A percentile compares a stretch with the other conserved stretches of the same genome.
These are phyloP conservation scores for Kalanchoe fedtschenkoi DNA, from an alignment of 164 flowering plant genomes.

Conservation along the genomic window DNA sequence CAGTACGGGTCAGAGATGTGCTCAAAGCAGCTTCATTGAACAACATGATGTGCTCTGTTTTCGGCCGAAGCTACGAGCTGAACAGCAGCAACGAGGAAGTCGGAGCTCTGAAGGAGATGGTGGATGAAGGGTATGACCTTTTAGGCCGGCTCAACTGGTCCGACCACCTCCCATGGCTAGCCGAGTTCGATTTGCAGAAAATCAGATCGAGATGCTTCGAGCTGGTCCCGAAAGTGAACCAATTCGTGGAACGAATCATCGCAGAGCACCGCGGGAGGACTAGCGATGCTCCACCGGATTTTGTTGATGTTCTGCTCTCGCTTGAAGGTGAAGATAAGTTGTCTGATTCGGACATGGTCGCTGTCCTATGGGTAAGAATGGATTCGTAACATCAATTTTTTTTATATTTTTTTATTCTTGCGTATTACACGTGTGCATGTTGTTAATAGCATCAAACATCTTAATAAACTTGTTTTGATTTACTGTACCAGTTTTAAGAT, in stretches of 20 bases:
- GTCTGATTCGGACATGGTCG: conserved; percentile 9
- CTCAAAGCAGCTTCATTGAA: conserved; percentile 31
- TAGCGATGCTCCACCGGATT: neutral
- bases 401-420: neutral
- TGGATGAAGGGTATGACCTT: conserved; percentile 43
- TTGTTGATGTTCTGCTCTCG: conserved; percentile 7
- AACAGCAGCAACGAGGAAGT: neutral
- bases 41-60: conserved; percentile 38
- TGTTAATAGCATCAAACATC: neutral
- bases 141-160: conserved; percentile 38
- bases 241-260: conserved; percentile 31
- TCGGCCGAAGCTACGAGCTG: conserved; percentile 29
- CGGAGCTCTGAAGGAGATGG: conserved; percentile 21
- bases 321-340: neutral
- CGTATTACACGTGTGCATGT: neutral
- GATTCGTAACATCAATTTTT: neutral
- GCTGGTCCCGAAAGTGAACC: conserved; percentile 21
- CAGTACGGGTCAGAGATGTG: conserved; percentile 21
- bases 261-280: conserved; percentile 11
- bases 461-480: neutral
- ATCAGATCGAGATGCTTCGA: conserved; percentile 21
- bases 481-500: neutral
- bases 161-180: conserved; percentile 31
- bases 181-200: conserved; percentile 29
- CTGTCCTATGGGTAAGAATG: conserved; percentile 9